phyloP scores from a whole-genome alignment of 2,329 filamentous ascomycete genomes.

The Aspergillus thermomutatus region DNA sequence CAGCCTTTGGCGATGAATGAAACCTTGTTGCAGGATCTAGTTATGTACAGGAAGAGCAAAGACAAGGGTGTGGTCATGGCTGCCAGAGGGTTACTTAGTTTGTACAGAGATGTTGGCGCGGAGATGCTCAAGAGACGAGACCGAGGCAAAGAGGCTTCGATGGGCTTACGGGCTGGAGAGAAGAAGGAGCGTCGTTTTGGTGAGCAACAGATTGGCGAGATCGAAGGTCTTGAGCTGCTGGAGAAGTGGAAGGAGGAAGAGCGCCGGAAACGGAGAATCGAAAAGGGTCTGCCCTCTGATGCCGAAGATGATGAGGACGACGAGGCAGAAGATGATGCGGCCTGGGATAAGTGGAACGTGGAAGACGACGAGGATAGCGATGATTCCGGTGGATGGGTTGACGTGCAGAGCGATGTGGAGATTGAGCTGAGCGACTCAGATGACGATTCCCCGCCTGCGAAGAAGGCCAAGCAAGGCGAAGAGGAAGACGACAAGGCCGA shows the following conservation, averaged over 20 bases:
- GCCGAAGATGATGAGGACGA: slow-evolving; percentile 59
- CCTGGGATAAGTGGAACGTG: slow-evolving; percentile 58
- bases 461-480: slow-evolving; percentile 59
- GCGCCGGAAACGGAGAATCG: slow-evolving; percentile 66
- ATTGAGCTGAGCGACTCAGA: slow-evolving; percentile 72
- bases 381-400: slow-evolving; percentile 88
- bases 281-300: slow-evolving; percentile 63
- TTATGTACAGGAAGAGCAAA: slow-evolving; percentile 94
- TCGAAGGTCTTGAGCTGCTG: slow-evolving; percentile 87
- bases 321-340: slow-evolving; percentile 53
- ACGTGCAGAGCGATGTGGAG: slow-evolving; percentile 77
- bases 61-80: slow-evolving; percentile 99
- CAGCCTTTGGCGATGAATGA: slow-evolving; percentile 97
- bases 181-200: slow-evolving; percentile 76
- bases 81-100: slow-evolving; percentile 80
- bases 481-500: slow-evolving; percentile 36
- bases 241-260: slow-evolving; percentile 94
- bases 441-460: slow-evolving; percentile 60
- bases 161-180: slow-evolving; percentile 74
- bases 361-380: slow-evolving; percentile 58
- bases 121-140: slow-evolving; percentile 87
- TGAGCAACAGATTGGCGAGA: slow-evolving; percentile 73
- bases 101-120: slow-evolving; percentile 88
- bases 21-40: slow-evolving; percentile 89
- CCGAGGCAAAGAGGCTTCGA: slow-evolving; percentile 84